Conservation (phyloP, 352 stramenopile species). For the Discostella stelligera region DNA sequence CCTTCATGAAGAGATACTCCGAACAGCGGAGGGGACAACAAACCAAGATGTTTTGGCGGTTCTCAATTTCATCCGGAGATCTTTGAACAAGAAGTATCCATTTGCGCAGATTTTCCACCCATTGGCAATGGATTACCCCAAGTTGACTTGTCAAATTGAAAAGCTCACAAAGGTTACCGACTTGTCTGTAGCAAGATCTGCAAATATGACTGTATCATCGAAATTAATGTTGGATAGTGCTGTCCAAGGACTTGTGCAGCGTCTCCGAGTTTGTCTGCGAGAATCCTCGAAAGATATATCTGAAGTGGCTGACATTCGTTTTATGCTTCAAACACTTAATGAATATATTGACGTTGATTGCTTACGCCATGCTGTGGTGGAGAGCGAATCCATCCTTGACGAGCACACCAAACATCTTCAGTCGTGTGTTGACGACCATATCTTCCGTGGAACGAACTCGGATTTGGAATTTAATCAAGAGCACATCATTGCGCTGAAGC, state of each 20-base stretch:
- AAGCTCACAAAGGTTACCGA: constrained; percentile 34
- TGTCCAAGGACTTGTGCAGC: constrained; percentile 31
- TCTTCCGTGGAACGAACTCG: constrained; percentile 18
- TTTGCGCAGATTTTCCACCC: constrained; percentile 62
- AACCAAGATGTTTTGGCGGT: constrained; percentile 51
- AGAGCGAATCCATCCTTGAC: constrained; percentile 38
- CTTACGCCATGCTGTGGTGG: constrained; percentile 23
- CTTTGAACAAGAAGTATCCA: constrained; percentile 50
- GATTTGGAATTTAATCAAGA: constrained; percentile 34
- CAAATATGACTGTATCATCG: constrained; percentile 48
- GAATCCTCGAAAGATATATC: constrained; percentile 20
- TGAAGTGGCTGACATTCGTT: constrained; percentile 34
- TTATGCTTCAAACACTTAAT: constrained; percentile 36
- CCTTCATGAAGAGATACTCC: constrained; percentile 59
- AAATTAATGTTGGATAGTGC: constrained; percentile 46
- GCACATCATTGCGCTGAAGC: constrained; percentile 23
- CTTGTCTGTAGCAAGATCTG: constrained; percentile 29
- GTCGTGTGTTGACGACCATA: constrained; percentile 17
- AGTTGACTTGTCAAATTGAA: constrained; percentile 27
- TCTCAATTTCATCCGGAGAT: constrained; percentile 53
- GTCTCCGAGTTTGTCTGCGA: constrained; percentile 16
- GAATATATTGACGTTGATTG: constrained; percentile 45
- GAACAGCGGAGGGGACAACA: constrained; percentile 34
- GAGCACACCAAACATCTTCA: constrained; percentile 19
- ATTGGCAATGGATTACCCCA: constrained; percentile 48